Base-by-base conservation (phyloP, 305 asterid species). In the Salvia sclarea region DNA sequence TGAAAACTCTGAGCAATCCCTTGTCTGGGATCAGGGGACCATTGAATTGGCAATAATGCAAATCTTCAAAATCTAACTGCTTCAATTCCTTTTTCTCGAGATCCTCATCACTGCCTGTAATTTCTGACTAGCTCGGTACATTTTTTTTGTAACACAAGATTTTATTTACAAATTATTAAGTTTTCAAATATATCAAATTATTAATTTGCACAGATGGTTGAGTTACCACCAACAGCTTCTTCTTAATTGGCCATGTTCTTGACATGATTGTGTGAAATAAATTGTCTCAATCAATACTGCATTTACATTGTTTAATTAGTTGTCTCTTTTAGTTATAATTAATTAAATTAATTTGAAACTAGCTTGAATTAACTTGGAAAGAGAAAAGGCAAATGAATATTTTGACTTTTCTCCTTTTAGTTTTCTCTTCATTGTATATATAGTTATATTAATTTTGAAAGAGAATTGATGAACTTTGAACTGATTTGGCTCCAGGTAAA, bases 21-120 rank as follows among this genome's bases (percentile, higher is more conserved):
- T 64, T 53, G 80, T 77, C 83, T 82, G 70, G 82, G 86, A 80
- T 80, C 66, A 58, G 55, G 79, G 86, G 88, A 86, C 90, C 90
- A 81, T 86, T 81, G 31, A 77, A 70, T 69, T 71, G 9, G 58
- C 80, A 82, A 74, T 73, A 77, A 79, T 79, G 73, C 69, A 67
- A 64, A 74, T 49, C 57, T 56, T 61, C 52, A 38, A 63, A 21
- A 76, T 80, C 78, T 71, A 73, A 78, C 84, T 76, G 77, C 76
- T 48, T 50, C n/a, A n/a, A n/a, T n/a, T n/a, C n/a, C 67, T 50
- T 24, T 12, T 25, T 62, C 84, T 79, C 71, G 81, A 75, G 75
- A 77, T 75, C 74, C 75, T 69, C 78, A 73, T 63, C 73, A 50
- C 83, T 76, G 64, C 72, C 59, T 53, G 66, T 79, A 45, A 6